phyloP scores from a whole-genome alignment of 2,329 filamentous ascomycete species.

The Aspergillus tamarii region DNA sequence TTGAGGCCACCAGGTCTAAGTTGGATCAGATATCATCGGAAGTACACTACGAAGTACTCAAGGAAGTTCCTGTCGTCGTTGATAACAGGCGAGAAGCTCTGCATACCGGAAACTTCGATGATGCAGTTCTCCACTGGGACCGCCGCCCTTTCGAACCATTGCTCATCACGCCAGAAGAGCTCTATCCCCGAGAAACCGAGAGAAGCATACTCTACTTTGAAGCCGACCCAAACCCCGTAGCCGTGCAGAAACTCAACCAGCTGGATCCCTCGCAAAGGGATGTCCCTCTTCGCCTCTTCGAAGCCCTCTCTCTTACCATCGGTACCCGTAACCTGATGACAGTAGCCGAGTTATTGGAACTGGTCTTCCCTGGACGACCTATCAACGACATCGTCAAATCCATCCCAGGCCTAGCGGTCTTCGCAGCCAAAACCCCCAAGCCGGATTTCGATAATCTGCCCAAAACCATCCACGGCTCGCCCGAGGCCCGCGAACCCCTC shows the following conservation, averaged over 20 bases:
- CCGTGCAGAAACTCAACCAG: constrained; percentile 23
- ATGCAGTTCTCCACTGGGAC: constrained; percentile 67
- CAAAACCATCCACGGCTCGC: constrained; percentile 19
- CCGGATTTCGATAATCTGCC: constrained; percentile 29
- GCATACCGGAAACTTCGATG: constrained; percentile 43
- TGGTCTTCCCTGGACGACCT: constrained; percentile 34
- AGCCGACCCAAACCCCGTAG: constrained; percentile 30
- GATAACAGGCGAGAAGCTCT: constrained; percentile 58
- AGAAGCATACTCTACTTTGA: constrained; percentile 41
- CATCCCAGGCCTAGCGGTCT: constrained; percentile 37
- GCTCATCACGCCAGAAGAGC: constrained; percentile 60
- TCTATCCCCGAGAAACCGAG: constrained; percentile 60
- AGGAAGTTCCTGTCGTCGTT: constrained; percentile 41
- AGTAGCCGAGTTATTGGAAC: constrained; percentile 31
- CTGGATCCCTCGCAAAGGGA: constrained; percentile 20
- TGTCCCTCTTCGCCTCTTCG: constrained; percentile 28
- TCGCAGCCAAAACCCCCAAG: constrained; percentile 32
- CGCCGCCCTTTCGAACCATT: constrained; percentile 72
- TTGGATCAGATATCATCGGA: constrained; percentile 16
- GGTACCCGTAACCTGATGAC: constrained; percentile 27
- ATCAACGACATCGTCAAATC: constrained; percentile 35
- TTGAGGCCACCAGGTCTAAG: constrained; percentile 15
- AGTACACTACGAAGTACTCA: constrained; percentile 35
- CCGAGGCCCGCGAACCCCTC: background rate
- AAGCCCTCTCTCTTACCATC: constrained; percentile 30